Base-by-base conservation (phyloP, 805 yeast genomes). In the Wickerhamiella sergipiensis region DNA sequence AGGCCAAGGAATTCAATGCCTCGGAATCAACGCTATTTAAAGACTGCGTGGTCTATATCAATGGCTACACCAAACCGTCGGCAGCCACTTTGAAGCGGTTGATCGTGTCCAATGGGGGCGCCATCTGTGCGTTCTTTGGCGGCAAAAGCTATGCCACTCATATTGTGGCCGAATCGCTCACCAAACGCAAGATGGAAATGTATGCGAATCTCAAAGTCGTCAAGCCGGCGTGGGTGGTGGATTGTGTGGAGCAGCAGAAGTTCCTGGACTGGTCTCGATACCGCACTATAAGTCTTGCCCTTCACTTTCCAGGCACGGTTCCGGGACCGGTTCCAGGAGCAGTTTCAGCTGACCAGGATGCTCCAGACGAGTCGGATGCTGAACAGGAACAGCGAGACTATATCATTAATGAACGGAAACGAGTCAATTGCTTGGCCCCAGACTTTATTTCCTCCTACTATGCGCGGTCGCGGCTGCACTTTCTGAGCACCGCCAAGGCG, bases 41-140 rank as follows among this genome's bases (percentile, higher is more conserved):
- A 38, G 78, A 74, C 1, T 85, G 89, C 62, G 65, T 71, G 1
- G 72, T 90, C 4, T 80, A 83, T 63, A 87, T 90, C n/a, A 89
- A 88, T 60, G 98, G 98, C 0, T 79, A 83, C 59, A 90, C 97
- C 0, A 68, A 67, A 2, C 97, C 97, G 0, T 78, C 89, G n/a
- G 75, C 87, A 15, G 67, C 76, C 43, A 82, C 78, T 53, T 67
- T 92, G 29, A 90, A 85, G 59, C 75, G 80, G 50, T 58, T 86
- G 57, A 80, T 90, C 2, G 77, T 85, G 1, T 57, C 78, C 9
- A 76, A 89, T 64, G 97, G 97, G 0, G 98, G 98, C 0, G 72
- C 68, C 48, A 85, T 84, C 54, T 61, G 82, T 21, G 83, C 82
- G 54, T 80, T 78, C 65, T 64, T 90, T 43, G 72, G 78, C 4